Conservation (phyloP, 177 flowering plant genomes). For the Vitis hybrid region DNA sequence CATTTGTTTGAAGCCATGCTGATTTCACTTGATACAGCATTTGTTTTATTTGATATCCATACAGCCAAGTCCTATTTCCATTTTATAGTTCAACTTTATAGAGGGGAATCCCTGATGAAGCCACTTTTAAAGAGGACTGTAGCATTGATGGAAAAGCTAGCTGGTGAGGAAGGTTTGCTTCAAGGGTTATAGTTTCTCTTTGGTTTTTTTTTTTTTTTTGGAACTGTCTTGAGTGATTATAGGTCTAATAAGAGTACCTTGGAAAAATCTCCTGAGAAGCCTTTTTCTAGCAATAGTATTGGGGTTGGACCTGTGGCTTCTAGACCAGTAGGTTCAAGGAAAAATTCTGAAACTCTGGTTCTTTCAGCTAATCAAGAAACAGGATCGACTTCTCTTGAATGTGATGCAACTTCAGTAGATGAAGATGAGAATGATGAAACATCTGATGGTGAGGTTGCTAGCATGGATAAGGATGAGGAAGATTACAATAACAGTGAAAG, state of each 20-base stretch:
- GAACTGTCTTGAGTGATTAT: constrained; percentile 55
- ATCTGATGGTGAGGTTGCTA: constrained; percentile 94
- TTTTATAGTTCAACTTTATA: constrained; percentile 73
- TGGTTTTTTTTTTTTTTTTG: constrained; percentile 46
- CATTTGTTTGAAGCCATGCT: constrained; percentile 75
- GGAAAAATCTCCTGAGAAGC: constrained; percentile 51
- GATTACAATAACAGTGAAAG: constrained; percentile 84
- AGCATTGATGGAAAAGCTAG: constrained; percentile 67
- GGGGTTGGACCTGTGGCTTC: constrained; percentile 48
- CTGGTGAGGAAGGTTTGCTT: constrained; percentile 58
- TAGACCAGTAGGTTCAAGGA: constrained; percentile 56
- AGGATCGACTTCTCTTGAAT: constrained; percentile 65
- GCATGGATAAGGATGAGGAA: constrained; percentile 91
- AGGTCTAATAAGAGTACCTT: constrained; percentile 45
- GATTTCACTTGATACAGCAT: constrained; percentile 69
- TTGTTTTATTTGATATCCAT: constrained; percentile 63
- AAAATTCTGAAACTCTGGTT: constrained; percentile 58
- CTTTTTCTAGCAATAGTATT: constrained; percentile 37
- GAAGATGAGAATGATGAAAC: constrained; percentile 99
- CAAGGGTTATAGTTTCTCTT: constrained; percentile 84
- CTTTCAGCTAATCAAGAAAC: constrained; percentile 69
- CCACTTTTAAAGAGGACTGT: constrained; percentile 60
- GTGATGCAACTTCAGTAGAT: constrained; percentile 92
- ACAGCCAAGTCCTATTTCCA: constrained; percentile 71
- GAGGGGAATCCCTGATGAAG: constrained; percentile 57